A percentile compares a stretch with the other conserved stretches of the same genome.
Evolutionary conservation across 495 filamentous ascomycete genomes (phyloP).

Genomic region (Aspergillus carlsbadensis): DNA sequence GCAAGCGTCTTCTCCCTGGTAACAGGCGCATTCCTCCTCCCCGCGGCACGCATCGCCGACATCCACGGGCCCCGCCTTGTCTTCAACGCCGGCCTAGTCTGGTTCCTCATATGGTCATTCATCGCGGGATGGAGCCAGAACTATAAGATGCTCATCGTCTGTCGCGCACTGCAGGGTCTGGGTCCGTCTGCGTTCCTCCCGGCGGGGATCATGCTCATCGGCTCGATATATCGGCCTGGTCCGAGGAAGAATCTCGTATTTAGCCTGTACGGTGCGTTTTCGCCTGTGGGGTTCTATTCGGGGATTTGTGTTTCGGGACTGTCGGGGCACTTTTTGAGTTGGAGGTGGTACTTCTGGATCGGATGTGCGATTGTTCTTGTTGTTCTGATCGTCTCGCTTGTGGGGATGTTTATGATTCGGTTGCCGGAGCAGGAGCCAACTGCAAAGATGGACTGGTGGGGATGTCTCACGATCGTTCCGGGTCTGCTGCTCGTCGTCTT

Average conservation of each 20-base stretch:
- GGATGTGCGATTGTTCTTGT: conserved; percentile 2
- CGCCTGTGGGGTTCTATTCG: conserved; percentile 14
- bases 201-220: conserved; percentile 8
- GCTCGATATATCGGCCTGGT: conserved; percentile 10
- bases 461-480: conserved; percentile 6
- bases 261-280: conserved; percentile 14
- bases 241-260: conserved; percentile 19
- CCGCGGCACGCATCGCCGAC: conserved; percentile 9
- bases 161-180: conserved; percentile 16
- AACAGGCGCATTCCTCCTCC: conserved; percentile 13
- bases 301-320: conserved; percentile 12
- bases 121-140: conserved; percentile 9
- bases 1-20: conserved; percentile 16
- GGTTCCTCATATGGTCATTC: conserved; percentile 11
- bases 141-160: conserved; percentile 11
- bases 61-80: conserved; percentile 9
- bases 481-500: conserved; percentile 7
- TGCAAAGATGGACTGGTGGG: conserved; percentile 13
- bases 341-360: conserved; percentile 15
- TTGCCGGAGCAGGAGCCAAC: background rate
- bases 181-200: conserved; percentile 10
- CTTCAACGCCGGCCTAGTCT: conserved; percentile 9
- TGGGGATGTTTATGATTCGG: background rate
- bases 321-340: conserved; percentile 4
- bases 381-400: background rate